phyloP scores from a whole-genome alignment of 176 grass and related monocot genomes.

The sorghum (Sorghum bicolor) region DNA sequence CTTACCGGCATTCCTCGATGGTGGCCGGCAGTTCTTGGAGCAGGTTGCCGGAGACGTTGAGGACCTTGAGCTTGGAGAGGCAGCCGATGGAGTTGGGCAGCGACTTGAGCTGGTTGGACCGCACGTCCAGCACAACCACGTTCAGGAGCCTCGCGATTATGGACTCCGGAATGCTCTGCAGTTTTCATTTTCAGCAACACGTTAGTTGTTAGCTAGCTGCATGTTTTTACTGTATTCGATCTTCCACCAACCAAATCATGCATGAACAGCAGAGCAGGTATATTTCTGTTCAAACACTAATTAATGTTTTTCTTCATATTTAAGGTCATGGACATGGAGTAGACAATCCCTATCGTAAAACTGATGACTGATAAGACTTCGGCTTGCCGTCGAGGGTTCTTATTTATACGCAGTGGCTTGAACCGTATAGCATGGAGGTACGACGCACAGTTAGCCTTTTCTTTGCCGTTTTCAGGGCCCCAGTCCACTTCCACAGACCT shows the following conservation, averaged over 20 bases:
- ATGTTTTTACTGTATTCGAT: background rate
- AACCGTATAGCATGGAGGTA: background rate
- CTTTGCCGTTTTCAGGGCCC: background rate
- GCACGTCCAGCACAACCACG: constrained; percentile 77
- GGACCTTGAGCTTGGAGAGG: constrained; percentile 87
- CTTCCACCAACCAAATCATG: background rate
- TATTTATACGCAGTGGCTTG: background rate
- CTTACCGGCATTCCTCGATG: constrained; percentile 89
- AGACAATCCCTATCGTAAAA: background rate
- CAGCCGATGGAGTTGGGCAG: constrained; percentile 97
- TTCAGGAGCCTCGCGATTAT: constrained; percentile 87
- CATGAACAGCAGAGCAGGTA: background rate
- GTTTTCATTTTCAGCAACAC: background rate
- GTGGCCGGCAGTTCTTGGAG: constrained; percentile 67
- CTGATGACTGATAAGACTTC: background rate
- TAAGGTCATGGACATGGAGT: too few species aligned
- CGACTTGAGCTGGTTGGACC: constrained; percentile 85
- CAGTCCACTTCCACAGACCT: background rate
- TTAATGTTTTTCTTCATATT: too few species aligned
- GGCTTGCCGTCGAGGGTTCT: background rate
- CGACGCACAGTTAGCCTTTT: background rate
- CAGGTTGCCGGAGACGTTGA: constrained; percentile 96
- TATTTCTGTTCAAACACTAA: background rate
- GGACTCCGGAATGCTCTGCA: constrained; percentile 90
- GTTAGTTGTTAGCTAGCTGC: background rate